Evolutionary conservation across 176 grass and related monocot genomes (phyloP), one percentile per base, ranked within the genome.

Genomic region (Aegilops umbellulata): DNA sequence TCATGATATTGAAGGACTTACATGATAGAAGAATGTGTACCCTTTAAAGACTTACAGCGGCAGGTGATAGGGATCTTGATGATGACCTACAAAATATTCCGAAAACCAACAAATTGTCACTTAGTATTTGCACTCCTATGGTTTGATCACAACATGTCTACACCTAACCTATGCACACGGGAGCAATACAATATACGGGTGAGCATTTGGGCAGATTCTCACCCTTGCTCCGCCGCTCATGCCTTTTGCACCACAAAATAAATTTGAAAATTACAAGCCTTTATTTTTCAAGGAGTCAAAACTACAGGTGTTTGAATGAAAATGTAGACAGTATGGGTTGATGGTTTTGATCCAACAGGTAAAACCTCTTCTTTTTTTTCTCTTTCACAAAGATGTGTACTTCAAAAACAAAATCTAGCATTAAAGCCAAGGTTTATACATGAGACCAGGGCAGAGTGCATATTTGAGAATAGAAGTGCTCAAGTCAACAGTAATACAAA

Each of bases 71-170:
- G 77, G 93, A 98, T 90, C 89, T 90, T 30, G 95, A 95, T 53
- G 77, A 84, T 29, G 93, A 98, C 90, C 93, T 98, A 81, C 81
- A 88, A 92, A 92, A 88, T 77, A 85, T 91, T 77, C 34, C 25
- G 49, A 80, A 87, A 87, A 65, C 6, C 76, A 90, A 39, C 4
- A 65, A 80, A 79, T 68, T 53, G 34, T 80, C 66, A 80, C 39
- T 74, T 57, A 69, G 60, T 8, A 88, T 61, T 53, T 69, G 81
- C 65, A 79, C 65, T 82, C 78, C 82, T 69, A 87, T 44, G 14
- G 31, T 86, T 85, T 82, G 74, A 80, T 69, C 72, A n/a, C 78
- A 85, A 80, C 88, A 72, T 62, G 24, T 26, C 76, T 62, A 38
- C 65, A 41, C 63, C 79, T 80, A 70, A 41, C 69, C 79, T 80